Evolutionary conservation across 495 filamentous ascomycete species (phyloP), one percentile per base, ranked within the genome.

Genomic region (Penicillium goetzii): DNA sequence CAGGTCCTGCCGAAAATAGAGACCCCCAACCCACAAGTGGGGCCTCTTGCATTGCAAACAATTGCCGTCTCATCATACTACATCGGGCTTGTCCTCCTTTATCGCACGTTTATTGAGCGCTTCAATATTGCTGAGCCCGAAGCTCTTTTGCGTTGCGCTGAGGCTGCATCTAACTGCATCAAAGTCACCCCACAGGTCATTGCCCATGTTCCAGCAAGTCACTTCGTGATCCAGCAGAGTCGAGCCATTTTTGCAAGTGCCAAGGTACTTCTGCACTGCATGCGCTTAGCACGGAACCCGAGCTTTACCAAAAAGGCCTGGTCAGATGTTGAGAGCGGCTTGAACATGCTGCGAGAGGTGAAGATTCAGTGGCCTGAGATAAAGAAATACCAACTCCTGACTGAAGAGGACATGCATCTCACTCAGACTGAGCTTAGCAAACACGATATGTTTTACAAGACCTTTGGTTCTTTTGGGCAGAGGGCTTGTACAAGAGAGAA

Each of bases 291-390:
- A 15, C 36, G 36, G 2, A 40, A 40, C 36, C 36, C 36, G 15
- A 40, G 14, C 36, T 40, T 40, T 17, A 40, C 36, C 14, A 40
- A 5, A 15, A 40, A 40, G 53, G 63, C 63, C 17, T 61, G 52
- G 63, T 23, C 58, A 5, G 58, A 65, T n/a, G 58, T 65, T 19
- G 52, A 65, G 47, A 53, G 25, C 23, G 63, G 58, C 34, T 45
- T 60, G n/a, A 47, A 61, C 15, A 61, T 65, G 53, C 45, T 65
- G 1, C 45, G 52, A 21, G 28, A 65, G 21, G 36, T 61, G 26
- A 65, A 61, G 47, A 61, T 65, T 26, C 52, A 65, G 23, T 65
- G 63, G 63, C 63, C 63, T 10, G 63, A 65, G 19, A 61, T 65
- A 26, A 61, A 65, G 21, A 65, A 58, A 26, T 65, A 65, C 17